Evolutionary conservation across 371 early-diverging fungal species (phyloP).

Genomic region (Mortierella sp.): DNA sequence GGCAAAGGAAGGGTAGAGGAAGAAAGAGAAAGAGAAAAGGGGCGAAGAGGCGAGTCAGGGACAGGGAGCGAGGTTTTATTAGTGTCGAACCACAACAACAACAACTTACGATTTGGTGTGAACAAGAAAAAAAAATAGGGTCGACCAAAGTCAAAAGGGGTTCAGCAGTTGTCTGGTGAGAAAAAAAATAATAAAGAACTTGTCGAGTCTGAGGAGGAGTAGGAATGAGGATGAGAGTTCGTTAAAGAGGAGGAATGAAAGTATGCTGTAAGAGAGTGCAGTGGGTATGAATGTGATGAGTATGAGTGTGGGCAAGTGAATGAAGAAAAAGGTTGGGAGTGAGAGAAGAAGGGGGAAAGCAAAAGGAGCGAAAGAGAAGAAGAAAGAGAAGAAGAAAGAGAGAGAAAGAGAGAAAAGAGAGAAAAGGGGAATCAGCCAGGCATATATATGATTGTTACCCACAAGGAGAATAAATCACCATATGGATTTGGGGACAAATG

Average conservation of each 20-base stretch:
- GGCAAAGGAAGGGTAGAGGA: background rate
- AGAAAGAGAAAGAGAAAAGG: background rate
- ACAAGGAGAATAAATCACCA: constrained; percentile 5
- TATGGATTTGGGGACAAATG: background rate
- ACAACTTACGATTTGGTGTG: background rate
- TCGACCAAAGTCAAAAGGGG: too few species aligned
- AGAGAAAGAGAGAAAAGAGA: background rate
- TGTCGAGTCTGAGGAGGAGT: too few species aligned
- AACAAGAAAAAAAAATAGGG: background rate
- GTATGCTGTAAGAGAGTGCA: background rate
- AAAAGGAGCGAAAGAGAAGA: background rate
- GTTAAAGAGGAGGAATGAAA: too few species aligned
- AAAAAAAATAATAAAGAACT: too few species aligned
- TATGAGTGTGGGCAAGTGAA: background rate
- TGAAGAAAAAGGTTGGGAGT: background rate
- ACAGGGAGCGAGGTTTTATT: background rate
- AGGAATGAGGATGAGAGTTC: too few species aligned
- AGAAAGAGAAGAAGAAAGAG: background rate
- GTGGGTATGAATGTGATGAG: background rate
- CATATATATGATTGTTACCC: constrained; percentile 9
- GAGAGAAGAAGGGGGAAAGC: background rate
- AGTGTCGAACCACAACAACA: background rate
- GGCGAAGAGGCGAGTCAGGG: background rate
- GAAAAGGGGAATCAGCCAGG: background rate
- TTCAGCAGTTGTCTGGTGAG: too few species aligned